Base-by-base conservation (phyloP, 108 stramenopile species). In the Mediolabrus comicus region DNA sequence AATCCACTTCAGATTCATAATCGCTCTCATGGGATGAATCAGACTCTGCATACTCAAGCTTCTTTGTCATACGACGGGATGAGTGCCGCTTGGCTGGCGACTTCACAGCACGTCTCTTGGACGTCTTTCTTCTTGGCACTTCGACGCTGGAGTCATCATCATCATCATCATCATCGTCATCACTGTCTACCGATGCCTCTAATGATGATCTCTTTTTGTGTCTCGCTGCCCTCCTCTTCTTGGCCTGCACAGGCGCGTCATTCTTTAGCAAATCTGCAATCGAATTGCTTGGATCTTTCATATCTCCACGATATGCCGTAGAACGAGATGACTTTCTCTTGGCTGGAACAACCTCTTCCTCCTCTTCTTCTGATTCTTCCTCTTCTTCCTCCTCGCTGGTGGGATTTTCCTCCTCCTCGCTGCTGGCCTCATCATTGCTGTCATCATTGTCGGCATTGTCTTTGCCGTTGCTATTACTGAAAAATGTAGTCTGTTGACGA, bases 71-170 rank as follows among this genome's bases (percentile, higher is more conserved):
- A 34, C 82, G 71, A 13, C 74, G 56, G 7, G 51, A 53, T 34
- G 74, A 68, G 62, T 84, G 86, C 14, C 83, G 68, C 39, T 75
- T 74, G 24, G 83, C 78, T 4, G 81, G 79, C 2, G 77, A 82
- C 35, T 85, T 86, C 1, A 59, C 35, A 16, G 39, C 22, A 26
- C 22, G 11, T 36, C 33, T 60, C 39, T 30, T 54, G 26, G 12
- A 52, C 36, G 22, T 38, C 62, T 31, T 70, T 52, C 65, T 69
- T 17, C 33, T 32, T 10, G 25, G 19, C 32, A 53, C 52, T 25
- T 65, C 49, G 3, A 11, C 14, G 24, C 9, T 27, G 19, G 38
- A 41, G 12, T 72, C 69, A 46, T 52, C 59, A 2, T 61, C 76
- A 16, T 73, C 81, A 28, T 67, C 56, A 14, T 62, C 65, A 4